phyloP scores from a whole-genome alignment of 1,139 yeast genomes.

The Wickerhamomyces sp. region DNA sequence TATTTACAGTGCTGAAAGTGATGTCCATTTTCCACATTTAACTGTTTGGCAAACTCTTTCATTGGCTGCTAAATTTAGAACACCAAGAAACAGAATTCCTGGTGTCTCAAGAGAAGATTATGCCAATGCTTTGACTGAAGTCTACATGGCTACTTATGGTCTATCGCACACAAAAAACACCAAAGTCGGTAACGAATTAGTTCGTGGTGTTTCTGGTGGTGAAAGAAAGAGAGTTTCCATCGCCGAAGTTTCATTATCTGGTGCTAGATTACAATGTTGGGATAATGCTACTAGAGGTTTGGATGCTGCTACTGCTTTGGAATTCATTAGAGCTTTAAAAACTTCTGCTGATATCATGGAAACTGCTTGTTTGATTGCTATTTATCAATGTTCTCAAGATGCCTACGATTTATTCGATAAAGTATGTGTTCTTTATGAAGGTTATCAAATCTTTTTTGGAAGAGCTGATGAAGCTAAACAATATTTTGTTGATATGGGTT shows the following conservation, averaged over 20 bases:
- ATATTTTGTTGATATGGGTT: conserved; percentile 65
- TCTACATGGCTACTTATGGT: conserved; percentile 71
- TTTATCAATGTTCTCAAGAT: conserved; percentile 79
- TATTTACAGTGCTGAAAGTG: conserved; percentile 67
- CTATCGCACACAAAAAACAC: conserved; percentile 63
- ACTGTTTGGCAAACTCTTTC: conserved; percentile 67
- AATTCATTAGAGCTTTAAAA: conserved; percentile 65
- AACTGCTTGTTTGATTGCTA: conserved; percentile 66
- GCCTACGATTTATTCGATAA: conserved; percentile 73
- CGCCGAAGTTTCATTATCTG: conserved; percentile 60
- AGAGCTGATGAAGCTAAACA: conserved; percentile 51
- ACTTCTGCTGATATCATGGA: conserved; percentile 54
- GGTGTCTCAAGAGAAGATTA: conserved; percentile 53
- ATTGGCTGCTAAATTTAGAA: conserved; percentile 59
- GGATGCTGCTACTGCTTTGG: conserved; percentile 73
- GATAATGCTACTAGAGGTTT: conserved; percentile 75
- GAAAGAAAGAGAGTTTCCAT: conserved; percentile 78
- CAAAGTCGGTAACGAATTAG: conserved; percentile 60
- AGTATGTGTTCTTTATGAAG: conserved; percentile 68
- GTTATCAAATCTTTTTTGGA: conserved; percentile 76
- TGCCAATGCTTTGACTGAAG: conserved; percentile 59
- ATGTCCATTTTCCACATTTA: conserved; percentile 66
- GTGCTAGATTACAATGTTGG: conserved; percentile 64
- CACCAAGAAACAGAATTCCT: conserved; percentile 60
- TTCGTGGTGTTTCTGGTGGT: conserved; percentile 82